Evolutionary conservation across 306 rosid genomes (phyloP).

Genomic region (Arachis hypogaea): DNA sequence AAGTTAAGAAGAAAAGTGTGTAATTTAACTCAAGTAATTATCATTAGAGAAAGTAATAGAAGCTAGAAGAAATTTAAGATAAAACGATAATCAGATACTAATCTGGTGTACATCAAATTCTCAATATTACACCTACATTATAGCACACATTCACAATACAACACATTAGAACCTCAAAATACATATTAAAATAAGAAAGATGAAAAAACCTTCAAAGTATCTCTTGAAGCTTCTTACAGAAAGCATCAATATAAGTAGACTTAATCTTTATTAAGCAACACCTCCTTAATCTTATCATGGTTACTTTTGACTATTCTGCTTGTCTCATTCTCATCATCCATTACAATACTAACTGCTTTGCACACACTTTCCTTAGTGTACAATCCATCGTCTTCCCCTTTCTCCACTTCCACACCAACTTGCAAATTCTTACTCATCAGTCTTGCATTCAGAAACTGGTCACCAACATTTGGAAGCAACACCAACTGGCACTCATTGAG

Average conservation of each 20-base stretch:
- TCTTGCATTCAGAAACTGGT: constrained; percentile 42
- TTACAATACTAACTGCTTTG: constrained; percentile 40
- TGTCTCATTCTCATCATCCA: constrained; percentile 41
- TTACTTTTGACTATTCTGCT: constrained; percentile 36
- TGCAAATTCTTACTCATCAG: constrained; percentile 40
- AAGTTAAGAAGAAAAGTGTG: too few species aligned
- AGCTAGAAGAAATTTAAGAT: not conserved
- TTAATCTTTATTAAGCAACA: constrained; percentile 39
- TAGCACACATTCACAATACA: not conserved
- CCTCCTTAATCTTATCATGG: constrained; percentile 32
- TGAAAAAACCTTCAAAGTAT: not conserved
- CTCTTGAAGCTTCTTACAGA: constrained; percentile 45
- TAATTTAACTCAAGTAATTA: too few species aligned
- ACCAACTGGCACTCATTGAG: constrained; percentile 45
- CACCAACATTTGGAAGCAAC: constrained; percentile 38
- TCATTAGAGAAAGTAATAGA: too few species aligned
- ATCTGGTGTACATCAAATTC: not conserved
- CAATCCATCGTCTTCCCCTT: constrained; percentile 44
- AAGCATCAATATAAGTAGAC: constrained; percentile 36
- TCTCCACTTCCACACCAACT: constrained; percentile 51
- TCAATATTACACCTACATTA: not conserved
- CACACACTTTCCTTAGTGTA: constrained; percentile 37
- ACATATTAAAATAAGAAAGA: too few species aligned
- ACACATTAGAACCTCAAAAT: not conserved
- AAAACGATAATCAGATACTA: not conserved